Base-by-base conservation (phyloP, 2,329 filamentous ascomycete genomes). In the Paecilomyces variotii region DNA sequence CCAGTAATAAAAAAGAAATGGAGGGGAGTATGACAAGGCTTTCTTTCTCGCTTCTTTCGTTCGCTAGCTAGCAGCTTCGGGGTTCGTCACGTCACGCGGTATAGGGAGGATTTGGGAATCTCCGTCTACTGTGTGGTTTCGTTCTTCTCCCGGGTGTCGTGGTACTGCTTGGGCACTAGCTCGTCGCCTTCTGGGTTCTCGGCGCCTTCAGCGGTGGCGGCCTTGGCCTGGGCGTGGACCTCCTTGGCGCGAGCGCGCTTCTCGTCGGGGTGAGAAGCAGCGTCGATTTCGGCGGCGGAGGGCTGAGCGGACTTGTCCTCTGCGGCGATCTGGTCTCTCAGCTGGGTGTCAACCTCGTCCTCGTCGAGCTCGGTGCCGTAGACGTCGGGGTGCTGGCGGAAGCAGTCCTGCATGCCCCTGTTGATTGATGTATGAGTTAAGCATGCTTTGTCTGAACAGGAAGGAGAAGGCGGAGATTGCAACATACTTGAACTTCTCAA, bases 331-430 rank as follows among this genome's bases (percentile, higher is more conserved):
- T 71, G 64, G 10, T 71, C 67, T 35, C 69, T 67, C 30, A 74
- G 64, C 60, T 67, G 74, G 58, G 66, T 68, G 58, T 76, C 72
- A 39, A 78, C 78, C 53, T 85, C 83, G 24, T 95, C 91, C 54
- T 91, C 88, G 34, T 89, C 87, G 19, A 97, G 80, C 73, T 97
- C 93, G 51, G 88, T 84, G 60, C 91, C 92, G 76, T 99, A 99
- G 60, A 97, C 82, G 51, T 97, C 94, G 24, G 94, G 94, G 74
- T 97, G 89, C 72, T 87, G 79, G 67, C 91, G 85, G 83, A 99
- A 99, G 80, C 94, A 99, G 69, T 93, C 88, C 79, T 97, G 94
- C 94, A 99, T 99, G 68, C 83, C 86, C 82, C 92, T 96, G 66
- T 68, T 59, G 67, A 57, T 45, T n/a, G 7, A 45, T n/a, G 19